A percentile compares a stretch with the other conserved stretches of the same genome.
These are phyloP conservation scores for Arctium lappa DNA, from an alignment of 129 eudicot species.

Conservation along the genomic window DNA sequence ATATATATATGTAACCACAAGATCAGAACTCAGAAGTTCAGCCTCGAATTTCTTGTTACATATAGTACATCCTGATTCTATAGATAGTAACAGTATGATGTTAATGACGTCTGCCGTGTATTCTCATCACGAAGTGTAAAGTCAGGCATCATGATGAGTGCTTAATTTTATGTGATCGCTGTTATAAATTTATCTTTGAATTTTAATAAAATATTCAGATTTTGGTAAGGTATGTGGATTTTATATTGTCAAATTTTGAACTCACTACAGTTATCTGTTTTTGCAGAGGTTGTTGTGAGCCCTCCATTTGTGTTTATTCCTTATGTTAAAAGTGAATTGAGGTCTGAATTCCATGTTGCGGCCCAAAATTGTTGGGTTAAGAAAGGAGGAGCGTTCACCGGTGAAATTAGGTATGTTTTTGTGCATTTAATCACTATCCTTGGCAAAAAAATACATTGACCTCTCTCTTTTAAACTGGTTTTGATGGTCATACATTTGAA, in stretches of 20 bases:
- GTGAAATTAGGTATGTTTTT: slow-evolving; percentile 53
- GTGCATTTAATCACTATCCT: slow-evolving; percentile 6
- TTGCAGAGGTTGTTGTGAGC: slow-evolving; percentile 62
- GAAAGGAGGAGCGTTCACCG: slow-evolving; percentile 68
- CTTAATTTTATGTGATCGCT: neutral
- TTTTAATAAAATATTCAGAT: neutral
- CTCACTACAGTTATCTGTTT: neutral
- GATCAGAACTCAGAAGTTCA: neutral
- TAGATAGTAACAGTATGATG: neutral
- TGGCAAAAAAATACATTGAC: neutral
- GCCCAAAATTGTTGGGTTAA: slow-evolving; percentile 70
- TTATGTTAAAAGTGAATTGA: slow-evolving; percentile 41
- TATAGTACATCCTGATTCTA: neutral
- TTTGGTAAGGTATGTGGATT: neutral
- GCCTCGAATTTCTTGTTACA: neutral
- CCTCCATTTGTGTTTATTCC: slow-evolving; percentile 62
- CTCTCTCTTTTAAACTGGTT: neutral
- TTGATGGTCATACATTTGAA: neutral
- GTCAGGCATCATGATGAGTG: neutral
- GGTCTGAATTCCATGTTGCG: slow-evolving; percentile 51
- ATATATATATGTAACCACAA: neutral
- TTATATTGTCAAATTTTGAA: neutral
- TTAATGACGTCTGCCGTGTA: neutral
- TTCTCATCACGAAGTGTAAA: neutral
- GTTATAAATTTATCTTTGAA: neutral